These are phyloP conservation scores for Salix exigua DNA, from an alignment of 345 rosid genomes.

Conservation along the genomic window DNA sequence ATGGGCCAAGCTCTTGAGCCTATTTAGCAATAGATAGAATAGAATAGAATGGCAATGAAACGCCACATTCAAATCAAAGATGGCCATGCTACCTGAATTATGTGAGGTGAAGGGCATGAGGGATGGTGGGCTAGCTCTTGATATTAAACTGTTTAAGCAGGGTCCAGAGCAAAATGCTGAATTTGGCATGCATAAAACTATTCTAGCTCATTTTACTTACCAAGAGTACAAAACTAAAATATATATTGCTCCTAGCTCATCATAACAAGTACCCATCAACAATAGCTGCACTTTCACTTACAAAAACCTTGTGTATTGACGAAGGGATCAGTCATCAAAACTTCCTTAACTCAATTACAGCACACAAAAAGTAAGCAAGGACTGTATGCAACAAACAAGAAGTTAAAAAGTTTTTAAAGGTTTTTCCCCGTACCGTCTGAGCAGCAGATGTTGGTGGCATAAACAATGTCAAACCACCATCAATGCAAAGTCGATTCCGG, in stretches of 20 bases:
- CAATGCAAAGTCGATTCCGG: conserved; percentile 78
- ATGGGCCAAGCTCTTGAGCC: too few relatives aligned
- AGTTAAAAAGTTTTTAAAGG: not conserved
- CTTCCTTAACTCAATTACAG: not conserved
- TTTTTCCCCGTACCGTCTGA: conserved; percentile 51
- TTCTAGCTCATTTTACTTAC: not conserved
- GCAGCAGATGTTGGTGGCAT: conserved; percentile 96
- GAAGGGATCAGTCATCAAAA: not conserved
- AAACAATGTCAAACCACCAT: conserved; percentile 93
- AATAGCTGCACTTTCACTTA: not conserved
- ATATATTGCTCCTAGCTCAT: too few relatives aligned
- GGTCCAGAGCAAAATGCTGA: too few relatives aligned
- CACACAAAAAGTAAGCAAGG: not conserved
- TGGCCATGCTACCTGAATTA: not conserved
- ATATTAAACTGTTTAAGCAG: not conserved
- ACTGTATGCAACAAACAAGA: not conserved
- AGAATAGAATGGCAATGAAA: not conserved
- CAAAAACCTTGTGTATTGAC: not conserved
- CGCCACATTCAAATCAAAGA: not conserved
- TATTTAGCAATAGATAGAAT: too few relatives aligned
- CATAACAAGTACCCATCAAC: not conserved
- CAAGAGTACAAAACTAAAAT: too few relatives aligned
- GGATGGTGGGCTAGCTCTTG: not conserved
- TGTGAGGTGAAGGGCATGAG: not conserved
- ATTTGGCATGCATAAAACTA: not conserved